phyloP scores from a whole-genome alignment of 192 early-diverging fungal genomes.

The Podila clonocystis region DNA sequence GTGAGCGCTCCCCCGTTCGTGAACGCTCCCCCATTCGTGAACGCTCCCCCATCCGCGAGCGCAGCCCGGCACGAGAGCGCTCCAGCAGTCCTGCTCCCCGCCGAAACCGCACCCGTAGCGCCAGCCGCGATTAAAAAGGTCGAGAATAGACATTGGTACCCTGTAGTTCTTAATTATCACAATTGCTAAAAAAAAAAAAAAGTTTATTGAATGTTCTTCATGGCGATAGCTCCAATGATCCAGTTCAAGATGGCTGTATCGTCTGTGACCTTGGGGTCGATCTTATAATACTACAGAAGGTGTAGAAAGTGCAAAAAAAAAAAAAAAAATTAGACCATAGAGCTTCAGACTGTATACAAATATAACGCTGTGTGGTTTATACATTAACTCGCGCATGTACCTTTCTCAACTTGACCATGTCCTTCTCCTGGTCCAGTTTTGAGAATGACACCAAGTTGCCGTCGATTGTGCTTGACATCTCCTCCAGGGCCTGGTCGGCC shows the following conservation, averaged over 20 bases:
- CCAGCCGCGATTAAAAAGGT: conserved; percentile 31
- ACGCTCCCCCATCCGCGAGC: conserved; percentile 11
- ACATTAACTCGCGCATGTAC: conserved; percentile 14
- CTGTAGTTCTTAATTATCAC: conserved; percentile 8
- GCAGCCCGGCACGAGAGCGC: conserved; percentile 12
- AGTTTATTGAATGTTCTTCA: conserved; percentile 55
- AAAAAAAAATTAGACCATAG: not conserved
- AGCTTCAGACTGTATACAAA: no score
- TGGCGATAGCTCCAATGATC: conserved; percentile 62
- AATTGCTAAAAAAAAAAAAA: no score
- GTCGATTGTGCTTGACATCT: conserved; percentile 45
- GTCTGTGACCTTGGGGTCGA: conserved; percentile 51
- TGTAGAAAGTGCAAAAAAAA: not conserved
- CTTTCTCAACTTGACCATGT: conserved; percentile 54
- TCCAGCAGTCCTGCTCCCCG: conserved; percentile 26
- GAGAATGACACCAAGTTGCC: conserved; percentile 56
- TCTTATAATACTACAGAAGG: conserved; percentile 60
- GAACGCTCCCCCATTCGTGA: conserved; percentile 19
- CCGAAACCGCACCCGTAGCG: conserved; percentile 28
- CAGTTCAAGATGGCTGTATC: conserved; percentile 54
- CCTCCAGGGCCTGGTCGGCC: conserved; percentile 50
- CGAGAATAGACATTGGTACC: conserved; percentile 2
- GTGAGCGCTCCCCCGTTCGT: conserved; percentile 27
- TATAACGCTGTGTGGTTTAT: no score
- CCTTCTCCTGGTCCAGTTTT: conserved; percentile 50